Conservation (phyloP, 345 rosid genomes). For the Aquilaria yunnanensis region DNA sequence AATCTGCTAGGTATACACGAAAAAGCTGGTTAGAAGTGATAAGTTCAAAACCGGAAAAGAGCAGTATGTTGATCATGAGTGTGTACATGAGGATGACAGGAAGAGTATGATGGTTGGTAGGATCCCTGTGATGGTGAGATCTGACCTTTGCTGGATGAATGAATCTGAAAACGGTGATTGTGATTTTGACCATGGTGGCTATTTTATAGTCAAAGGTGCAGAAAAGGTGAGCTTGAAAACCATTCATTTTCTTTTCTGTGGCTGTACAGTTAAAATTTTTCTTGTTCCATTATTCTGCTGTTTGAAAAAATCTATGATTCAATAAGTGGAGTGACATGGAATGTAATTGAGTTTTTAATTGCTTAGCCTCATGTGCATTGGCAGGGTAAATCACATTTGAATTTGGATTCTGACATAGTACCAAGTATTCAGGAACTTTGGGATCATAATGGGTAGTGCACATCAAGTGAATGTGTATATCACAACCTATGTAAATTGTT, state of each 20-base stretch:
- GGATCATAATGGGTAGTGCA: no score
- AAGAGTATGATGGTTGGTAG: conserved; percentile 55
- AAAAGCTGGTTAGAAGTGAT: conserved; percentile 44
- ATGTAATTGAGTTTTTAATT: no score
- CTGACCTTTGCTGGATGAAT: conserved; percentile 68
- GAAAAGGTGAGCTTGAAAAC: conserved; percentile 56
- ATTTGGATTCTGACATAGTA: no score
- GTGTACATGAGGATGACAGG: conserved; percentile 27
- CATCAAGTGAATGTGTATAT: no score
- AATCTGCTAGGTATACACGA: conserved; percentile 47
- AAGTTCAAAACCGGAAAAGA: conserved; percentile 86
- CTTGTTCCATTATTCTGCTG: background rate
- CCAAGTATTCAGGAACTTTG: no score
- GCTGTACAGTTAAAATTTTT: background rate
- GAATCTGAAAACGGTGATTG: conserved; percentile 58
- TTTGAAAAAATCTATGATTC: background rate
- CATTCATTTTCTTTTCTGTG: no score
- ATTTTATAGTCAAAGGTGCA: conserved; percentile 85
- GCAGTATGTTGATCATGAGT: conserved; percentile 33
- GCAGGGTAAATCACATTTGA: no score
- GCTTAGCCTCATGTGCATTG: no score
- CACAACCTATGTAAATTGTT: no score
- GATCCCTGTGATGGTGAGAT: conserved; percentile 88
- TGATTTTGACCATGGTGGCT: conserved; percentile 89
- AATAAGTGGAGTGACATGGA: no score